Evolutionary conservation across 2,329 filamentous ascomycete species (phyloP), one percentile per base, ranked within the genome.

Genomic region (Fusarium annulatum): DNA sequence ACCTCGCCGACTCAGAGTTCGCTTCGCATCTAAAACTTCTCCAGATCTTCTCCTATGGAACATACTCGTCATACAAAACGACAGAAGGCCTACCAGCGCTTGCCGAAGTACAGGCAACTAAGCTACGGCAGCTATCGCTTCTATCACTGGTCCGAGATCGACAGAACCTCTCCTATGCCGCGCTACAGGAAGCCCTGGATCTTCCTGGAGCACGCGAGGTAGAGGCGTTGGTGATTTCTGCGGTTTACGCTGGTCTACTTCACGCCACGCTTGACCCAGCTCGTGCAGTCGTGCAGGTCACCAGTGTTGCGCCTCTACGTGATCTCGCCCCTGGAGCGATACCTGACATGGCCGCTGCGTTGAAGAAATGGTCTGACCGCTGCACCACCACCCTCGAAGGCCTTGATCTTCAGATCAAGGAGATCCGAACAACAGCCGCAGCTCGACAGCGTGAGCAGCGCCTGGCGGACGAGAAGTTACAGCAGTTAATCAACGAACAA

Each of bases 11-110:
- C 43, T 81, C 81, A 41, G 92, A 97, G 55, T 89, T 92, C 77
- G 84, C 87, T 4, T 76, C 85, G 7, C 84, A 94, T 82, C 87
- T 96, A 57, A 89, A 86, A 4, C 88, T 97, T 19, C 91, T 99
- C 49, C 89, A 95, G 82, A 92, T 97, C 78, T 99, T 99, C 84
- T 94, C 95, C 67, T 94, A 96, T 87, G 96, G 96, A 69, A 97
- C 94, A 67, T 98, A 94, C 86, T 85, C 89, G 67, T 89, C 92
- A 76, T 98, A 97, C 85, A 79, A 75, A 28, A 69, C 72, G 30
- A 80, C 83, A n/a, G 61, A 81, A 26, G 76, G 77, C 72, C 91
- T 98, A 6, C 96, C 96, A 5, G 71, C 86, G 12, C 90, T 99
- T 55, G 92, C 88, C 80, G 87, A 90, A 2, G 86, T 89, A 61